Evolutionary conservation across 371 early-diverging fungal species (phyloP), one percentile per base, ranked within the genome.

Genomic region (Apophysomyces sp.): DNA sequence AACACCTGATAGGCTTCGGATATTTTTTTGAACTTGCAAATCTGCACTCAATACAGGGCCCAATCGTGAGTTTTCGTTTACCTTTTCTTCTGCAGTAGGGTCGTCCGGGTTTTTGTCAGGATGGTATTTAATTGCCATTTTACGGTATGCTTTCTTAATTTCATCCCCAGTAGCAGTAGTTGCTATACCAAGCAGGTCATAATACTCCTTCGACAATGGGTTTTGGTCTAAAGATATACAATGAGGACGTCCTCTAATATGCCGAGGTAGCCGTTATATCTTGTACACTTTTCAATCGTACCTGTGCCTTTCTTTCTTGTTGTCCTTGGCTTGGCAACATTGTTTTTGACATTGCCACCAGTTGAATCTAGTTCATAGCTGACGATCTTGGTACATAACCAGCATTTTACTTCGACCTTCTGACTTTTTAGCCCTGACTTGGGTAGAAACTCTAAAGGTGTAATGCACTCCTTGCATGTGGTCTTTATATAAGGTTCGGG

Each of bases 111-210:
- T 95, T 76, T 98, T 97, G 78, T 98, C 98, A 13, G 95, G 99
- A 75, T 99, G 99, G 70, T 85, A 96, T 76, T 93, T 92, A 59
- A 96, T 86, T 7, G 97, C 97, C 65, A 90, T 78, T 57, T 87
- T 83, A 63, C 95, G 93, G 81, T 97, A 99, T 29, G 92, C 92
- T 73, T 96, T 97, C 70, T 97, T 97, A 61, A 99, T 96, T 57
- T 94, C 93, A 15, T 85, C 84, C 29, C 89, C 84, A 4, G 94
- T 90, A 26, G 99, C 98, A 13, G 83, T 77, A 5, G 87, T 74
- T 8, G 82, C 52, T n/a, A 99, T 91, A 16, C 89, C 94, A 13
- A 99, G 85, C 37, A 94, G 68, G 60, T 96, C 96, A 71, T 98
- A 94, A 72, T 91, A 81, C 69, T 94, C 90, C 34, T 85, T 85